phyloP scores from a whole-genome alignment of 2,329 filamentous ascomycete species.

The Bretziella fagacearum region DNA sequence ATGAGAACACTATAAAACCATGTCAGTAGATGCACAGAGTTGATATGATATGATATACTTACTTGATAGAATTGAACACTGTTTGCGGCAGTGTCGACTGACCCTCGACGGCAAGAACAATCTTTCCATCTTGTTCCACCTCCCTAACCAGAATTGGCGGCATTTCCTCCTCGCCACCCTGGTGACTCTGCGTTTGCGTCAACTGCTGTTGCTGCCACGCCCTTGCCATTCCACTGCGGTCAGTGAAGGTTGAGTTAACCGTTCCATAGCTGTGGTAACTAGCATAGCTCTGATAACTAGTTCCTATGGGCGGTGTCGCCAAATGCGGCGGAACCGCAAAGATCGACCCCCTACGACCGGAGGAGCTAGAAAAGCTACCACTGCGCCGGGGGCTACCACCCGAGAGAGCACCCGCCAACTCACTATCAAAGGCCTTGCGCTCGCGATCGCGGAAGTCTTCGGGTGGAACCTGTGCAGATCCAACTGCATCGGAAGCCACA shows the following conservation, averaged over 20 bases:
- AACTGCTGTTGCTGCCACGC: constrained; percentile 19
- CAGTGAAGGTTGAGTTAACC: constrained; percentile 18
- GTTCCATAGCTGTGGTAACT: constrained; percentile 40
- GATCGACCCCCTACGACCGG: constrained; percentile 29
- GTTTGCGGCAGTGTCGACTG: constrained; percentile 94
- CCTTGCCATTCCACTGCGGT: constrained; percentile 11
- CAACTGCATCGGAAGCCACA: constrained; percentile 2
- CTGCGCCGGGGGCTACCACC: constrained; percentile 2
- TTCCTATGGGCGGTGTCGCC: constrained; percentile 50
- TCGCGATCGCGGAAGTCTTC: constrained; percentile 29
- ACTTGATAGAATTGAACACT: constrained; percentile 88
- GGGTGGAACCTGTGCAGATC: not conserved
- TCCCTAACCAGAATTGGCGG: constrained; percentile 76
- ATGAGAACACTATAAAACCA: constrained; percentile 48
- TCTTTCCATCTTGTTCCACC: constrained; percentile 71
- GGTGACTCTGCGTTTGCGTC: constrained; percentile 18
- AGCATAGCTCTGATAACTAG: constrained; percentile 40
- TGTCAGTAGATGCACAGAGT: not conserved
- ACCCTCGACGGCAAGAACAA: constrained; percentile 70
- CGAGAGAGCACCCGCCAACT: constrained; percentile 19
- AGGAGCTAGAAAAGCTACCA: constrained; percentile 14
- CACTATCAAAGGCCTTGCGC: constrained; percentile 30
- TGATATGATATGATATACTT: constrained; percentile 14
- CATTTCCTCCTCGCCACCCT: constrained; percentile 28
- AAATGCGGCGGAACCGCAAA: constrained; percentile 44